Conservation (phyloP, 169 alveolate genomes). For the Plasmodium coatneyi region DNA sequence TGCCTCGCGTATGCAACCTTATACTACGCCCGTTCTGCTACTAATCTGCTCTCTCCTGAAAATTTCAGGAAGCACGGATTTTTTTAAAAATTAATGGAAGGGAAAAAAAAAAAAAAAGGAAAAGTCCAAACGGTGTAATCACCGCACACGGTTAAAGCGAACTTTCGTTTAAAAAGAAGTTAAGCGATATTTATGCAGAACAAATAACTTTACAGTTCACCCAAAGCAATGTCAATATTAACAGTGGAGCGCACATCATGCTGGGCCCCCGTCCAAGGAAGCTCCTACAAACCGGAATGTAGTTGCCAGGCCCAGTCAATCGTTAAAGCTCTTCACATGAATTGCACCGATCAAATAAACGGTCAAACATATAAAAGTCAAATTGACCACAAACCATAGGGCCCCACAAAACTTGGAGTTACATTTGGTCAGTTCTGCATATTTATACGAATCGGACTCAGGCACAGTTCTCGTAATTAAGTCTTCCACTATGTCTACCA, state of each 20-base stretch:
- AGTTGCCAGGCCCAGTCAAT: background rate
- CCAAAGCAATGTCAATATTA: background rate
- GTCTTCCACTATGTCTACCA: constrained; percentile 81
- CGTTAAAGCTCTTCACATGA: constrained; percentile 59
- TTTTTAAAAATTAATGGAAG: background rate
- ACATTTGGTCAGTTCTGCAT: constrained; percentile 79
- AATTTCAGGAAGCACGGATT: background rate
- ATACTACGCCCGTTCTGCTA: background rate
- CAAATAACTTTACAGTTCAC: background rate
- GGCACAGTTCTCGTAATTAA: constrained; percentile 79
- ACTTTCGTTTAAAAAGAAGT: background rate
- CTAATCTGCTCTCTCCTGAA: background rate
- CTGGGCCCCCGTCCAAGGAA: background rate
- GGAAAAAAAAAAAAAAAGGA: background rate
- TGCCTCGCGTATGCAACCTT: background rate
- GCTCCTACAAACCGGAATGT: background rate
- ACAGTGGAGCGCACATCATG: background rate
- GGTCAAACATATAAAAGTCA: constrained; percentile 54
- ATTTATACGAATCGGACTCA: constrained; percentile 83
- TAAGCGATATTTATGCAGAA: background rate
- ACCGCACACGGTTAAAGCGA: background rate
- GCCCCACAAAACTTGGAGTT: constrained; percentile 81
- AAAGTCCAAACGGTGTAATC: constrained; percentile 45
- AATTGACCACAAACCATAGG: constrained; percentile 78
- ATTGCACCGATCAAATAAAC: constrained; percentile 79